These are phyloP conservation scores for Cymbopogon flexuosus DNA, from an alignment of 202 grass and related monocot genomes.

Conservation along the genomic window DNA sequence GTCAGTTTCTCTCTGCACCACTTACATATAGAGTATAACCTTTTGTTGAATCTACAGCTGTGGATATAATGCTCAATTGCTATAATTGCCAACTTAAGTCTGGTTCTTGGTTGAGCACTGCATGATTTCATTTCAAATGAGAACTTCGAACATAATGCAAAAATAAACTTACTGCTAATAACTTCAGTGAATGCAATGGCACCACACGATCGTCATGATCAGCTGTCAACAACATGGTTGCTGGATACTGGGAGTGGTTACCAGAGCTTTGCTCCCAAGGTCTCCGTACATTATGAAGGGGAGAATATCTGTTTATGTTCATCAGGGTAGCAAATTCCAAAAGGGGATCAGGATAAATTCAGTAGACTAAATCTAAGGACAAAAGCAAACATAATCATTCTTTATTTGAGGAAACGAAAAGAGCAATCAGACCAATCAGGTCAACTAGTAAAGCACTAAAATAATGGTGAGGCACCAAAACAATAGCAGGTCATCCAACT, in stretches of 20 bases:
- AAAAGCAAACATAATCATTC: not conserved
- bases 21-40: not conserved
- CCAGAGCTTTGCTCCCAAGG: conserved; percentile 64
- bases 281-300: conserved; percentile 75
- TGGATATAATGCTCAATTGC: conserved; percentile 10
- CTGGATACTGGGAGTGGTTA: conserved; percentile 52
- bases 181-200: conserved; percentile 89
- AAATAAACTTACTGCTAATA: conserved; percentile 79
- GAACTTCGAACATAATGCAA: conserved; percentile 10
- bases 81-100: not conserved
- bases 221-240: conserved; percentile 84
- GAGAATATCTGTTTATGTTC: conserved; percentile 59
- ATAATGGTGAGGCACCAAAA: not conserved
- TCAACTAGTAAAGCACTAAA: not conserved
- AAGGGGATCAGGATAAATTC: conserved; percentile 15
- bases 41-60: conserved; percentile 14
- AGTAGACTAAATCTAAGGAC: conserved; percentile 9
- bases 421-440: not conserved
- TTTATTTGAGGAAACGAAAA: not conserved
- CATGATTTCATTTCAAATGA: conserved; percentile 8
- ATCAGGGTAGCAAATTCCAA: conserved; percentile 16
- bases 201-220: conserved; percentile 96
- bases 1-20: not conserved
- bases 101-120: not conserved
- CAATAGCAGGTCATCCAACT: not conserved